Evolutionary conservation across 2,329 filamentous ascomycete genomes (phyloP), one percentile per base, ranked within the genome.

Genomic region (Penicillium palitans): DNA sequence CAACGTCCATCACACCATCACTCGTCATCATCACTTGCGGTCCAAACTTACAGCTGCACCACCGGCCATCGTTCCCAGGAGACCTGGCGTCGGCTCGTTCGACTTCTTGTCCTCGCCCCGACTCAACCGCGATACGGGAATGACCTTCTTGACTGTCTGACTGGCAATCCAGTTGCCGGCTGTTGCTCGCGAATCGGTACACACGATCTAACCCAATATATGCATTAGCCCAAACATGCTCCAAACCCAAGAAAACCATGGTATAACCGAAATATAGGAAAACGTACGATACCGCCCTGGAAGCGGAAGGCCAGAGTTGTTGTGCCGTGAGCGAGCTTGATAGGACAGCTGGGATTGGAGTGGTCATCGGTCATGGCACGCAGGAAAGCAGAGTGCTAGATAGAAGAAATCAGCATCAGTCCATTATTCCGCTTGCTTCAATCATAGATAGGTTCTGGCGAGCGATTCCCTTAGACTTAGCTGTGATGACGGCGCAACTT

Each of bases 71-170:
- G 95, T 99, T 66, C 95, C 95, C 72, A 99, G 81, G 78, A 99
- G 84, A 78, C 74, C 74, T 19, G 74, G 74, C 24, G 69, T 70
- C 17, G 74, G 73, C 4, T 66, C 66, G 57, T 70, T 67, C 8
- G 68, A 60, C 15, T 67, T 62, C 68, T 74, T 74, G 62, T 76
- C 73, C 60, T 74, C 71, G 52, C 70, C 72, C 53, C 73, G 69
- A 58, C 73, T 76, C 72, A 76, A 68, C 57, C 73, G 71, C 55
- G 74, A 76, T 40, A 76, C 74, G 27, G 74, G 74, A 74, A 99
- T 98, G 68, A 99, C 95, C 85, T 99, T 99, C 87, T 99, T 99
- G 74, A 99, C 95, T 54, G 95, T 99, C 84, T 99, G 95, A 80
- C 91, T 96, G 66, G 95, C 95, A 79, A 99, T 99, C 95, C 95